These are phyloP conservation scores for Salvia splendens DNA, from an alignment of 257 asterid genomes.

Conservation along the genomic window DNA sequence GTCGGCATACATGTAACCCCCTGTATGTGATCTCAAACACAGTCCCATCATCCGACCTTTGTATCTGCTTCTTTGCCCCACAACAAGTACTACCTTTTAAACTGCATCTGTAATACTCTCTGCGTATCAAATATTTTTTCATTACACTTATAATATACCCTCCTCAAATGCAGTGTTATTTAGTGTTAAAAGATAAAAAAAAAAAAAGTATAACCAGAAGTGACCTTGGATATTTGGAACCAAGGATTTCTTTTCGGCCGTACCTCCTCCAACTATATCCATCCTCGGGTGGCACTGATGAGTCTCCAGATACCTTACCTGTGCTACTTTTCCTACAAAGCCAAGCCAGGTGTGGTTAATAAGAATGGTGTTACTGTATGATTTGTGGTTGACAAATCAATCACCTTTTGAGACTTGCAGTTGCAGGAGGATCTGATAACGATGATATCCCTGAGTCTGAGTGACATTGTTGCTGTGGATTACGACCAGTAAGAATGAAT, in stretches of 20 bases:
- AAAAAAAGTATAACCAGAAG: too few species aligned
- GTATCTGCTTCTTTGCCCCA: not conserved
- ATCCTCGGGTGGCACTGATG: not conserved
- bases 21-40: not conserved
- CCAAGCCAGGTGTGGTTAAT: not conserved
- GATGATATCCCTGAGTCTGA: conserved; percentile 3
- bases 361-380: not conserved
- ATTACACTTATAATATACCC: not conserved
- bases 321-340: conserved; percentile 10
- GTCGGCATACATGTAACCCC: conserved; percentile 20
- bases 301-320: not conserved
- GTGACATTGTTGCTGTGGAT: conserved; percentile 24
- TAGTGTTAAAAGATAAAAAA: too few species aligned
- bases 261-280: conserved; percentile 31
- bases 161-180: too few species aligned
- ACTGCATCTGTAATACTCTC: conserved; percentile 26
- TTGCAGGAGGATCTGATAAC: conserved; percentile 13
- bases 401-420: conserved; percentile 24
- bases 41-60: not conserved
- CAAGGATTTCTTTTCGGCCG: not conserved
- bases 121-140: conserved; percentile 10
- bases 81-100: not conserved
- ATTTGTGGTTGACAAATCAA: not conserved
- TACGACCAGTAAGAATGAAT: conserved; percentile 25
- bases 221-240: conserved; percentile 26